Evolutionary conservation across 2,329 filamentous ascomycete genomes (phyloP).

Genomic region (Fonsecaea pugnacius): DNA sequence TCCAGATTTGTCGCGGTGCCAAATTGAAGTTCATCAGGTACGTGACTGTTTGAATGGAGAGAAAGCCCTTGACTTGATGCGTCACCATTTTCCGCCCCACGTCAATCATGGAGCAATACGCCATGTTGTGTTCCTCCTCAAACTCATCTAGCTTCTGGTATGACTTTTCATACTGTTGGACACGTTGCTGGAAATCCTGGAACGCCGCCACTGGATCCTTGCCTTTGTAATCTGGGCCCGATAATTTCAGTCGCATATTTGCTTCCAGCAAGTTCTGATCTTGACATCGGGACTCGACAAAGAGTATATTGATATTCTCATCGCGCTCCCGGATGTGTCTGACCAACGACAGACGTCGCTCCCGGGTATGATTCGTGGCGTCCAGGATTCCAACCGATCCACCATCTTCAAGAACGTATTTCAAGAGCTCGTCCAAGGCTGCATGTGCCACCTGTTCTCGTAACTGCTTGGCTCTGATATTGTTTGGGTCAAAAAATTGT

Average conservation of each 20-base stretch:
- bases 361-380: slow-evolving; percentile 93
- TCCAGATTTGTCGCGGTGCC: slow-evolving; percentile 95
- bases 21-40: slow-evolving; percentile 98
- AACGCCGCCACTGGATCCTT: slow-evolving; percentile 86
- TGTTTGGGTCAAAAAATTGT: slow-evolving; percentile 90
- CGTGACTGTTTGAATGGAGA: slow-evolving; percentile 88
- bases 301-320: slow-evolving; percentile 83
- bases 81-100: slow-evolving; percentile 93
- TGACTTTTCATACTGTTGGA: slow-evolving; percentile 89
- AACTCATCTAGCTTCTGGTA: slow-evolving; percentile 89
- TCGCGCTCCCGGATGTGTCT: slow-evolving; percentile 80
- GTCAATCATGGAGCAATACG: slow-evolving; percentile 97
- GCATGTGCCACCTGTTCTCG: slow-evolving; percentile 91
- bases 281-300: slow-evolving; percentile 91
- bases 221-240: slow-evolving; percentile 91
- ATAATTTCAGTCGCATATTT: slow-evolving; percentile 96
- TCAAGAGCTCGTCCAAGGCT: slow-evolving; percentile 86
- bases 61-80: slow-evolving; percentile 86
- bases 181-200: slow-evolving; percentile 88
- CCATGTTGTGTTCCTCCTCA: slow-evolving; percentile 87
- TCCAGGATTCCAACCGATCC: slow-evolving; percentile 95
- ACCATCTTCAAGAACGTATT: slow-evolving; percentile 80
- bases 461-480: slow-evolving; percentile 77
- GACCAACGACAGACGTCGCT: slow-evolving; percentile 81
- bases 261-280: slow-evolving; percentile 84